These are phyloP conservation scores for Capronia americana DNA, from an alignment of 2,329 filamentous ascomycete genomes.

Conservation along the genomic window DNA sequence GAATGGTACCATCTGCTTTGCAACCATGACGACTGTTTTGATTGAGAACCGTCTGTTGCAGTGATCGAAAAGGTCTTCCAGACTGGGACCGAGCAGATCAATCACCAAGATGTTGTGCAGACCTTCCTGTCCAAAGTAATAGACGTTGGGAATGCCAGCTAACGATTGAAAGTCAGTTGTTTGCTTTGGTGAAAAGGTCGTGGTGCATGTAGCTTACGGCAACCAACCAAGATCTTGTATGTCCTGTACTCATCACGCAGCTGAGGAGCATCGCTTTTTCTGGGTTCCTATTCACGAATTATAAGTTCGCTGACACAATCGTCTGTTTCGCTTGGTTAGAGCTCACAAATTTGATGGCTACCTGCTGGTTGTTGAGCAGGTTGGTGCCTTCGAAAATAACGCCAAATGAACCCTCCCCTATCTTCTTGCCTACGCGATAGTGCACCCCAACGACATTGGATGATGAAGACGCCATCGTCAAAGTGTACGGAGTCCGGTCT, in stretches of 20 bases:
- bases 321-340: neutral
- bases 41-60: slow-evolving; percentile 93
- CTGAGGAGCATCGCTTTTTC: slow-evolving; percentile 98
- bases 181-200: slow-evolving; percentile 17
- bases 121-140: slow-evolving; percentile 98
- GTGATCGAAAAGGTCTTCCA: slow-evolving; percentile 86
- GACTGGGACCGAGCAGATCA: slow-evolving; percentile 89
- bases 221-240: slow-evolving; percentile 99
- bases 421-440: slow-evolving; percentile 99
- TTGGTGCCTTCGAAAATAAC: slow-evolving; percentile 99
- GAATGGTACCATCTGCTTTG: slow-evolving; percentile 85
- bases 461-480: slow-evolving; percentile 78
- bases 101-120: slow-evolving; percentile 99
- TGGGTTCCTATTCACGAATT: slow-evolving; percentile 71
- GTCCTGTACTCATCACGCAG: slow-evolving; percentile 98
- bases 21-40: slow-evolving; percentile 99
- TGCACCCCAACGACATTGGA: slow-evolving; percentile 99
- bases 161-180: slow-evolving; percentile 36
- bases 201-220: slow-evolving; percentile 72
- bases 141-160: slow-evolving; percentile 99
- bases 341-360: slow-evolving; percentile 97
- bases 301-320: slow-evolving; percentile 18
- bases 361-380: slow-evolving; percentile 97
- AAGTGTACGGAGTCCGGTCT: neutral
- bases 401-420: slow-evolving; percentile 97